These are phyloP conservation scores for Alternaria hordeiaustralica DNA, from an alignment of 2,329 filamentous ascomycete species.

Conservation along the genomic window DNA sequence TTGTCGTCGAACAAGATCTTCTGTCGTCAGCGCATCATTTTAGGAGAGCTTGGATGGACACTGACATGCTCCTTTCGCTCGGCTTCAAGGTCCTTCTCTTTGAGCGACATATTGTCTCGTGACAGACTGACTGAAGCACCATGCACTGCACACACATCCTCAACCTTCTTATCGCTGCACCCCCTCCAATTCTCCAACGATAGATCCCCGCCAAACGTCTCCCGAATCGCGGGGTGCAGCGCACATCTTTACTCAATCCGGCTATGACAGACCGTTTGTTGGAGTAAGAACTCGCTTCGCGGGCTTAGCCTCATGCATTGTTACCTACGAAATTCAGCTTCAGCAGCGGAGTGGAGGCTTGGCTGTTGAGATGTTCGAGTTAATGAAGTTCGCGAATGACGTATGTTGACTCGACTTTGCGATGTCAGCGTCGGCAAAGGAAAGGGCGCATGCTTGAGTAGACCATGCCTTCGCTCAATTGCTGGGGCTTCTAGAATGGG, in stretches of 20 bases:
- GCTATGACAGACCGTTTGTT: neutral
- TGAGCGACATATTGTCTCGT: neutral
- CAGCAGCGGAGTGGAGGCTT: neutral
- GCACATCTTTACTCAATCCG: slow-evolving; percentile 1
- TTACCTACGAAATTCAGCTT: neutral
- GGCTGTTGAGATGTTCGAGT: neutral
- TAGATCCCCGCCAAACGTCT: slow-evolving; percentile 6
- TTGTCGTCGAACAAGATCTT: neutral
- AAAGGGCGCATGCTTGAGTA: neutral
- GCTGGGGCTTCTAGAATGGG: too few species aligned
- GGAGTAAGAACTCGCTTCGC: neutral
- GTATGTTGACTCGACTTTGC: neutral
- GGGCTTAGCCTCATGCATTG: neutral
- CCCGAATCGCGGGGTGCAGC: slow-evolving; percentile 12
- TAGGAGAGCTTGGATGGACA: rapidly evolving
- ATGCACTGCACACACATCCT: too few species aligned
- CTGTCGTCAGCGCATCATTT: neutral
- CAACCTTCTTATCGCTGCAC: neutral
- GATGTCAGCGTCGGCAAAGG: neutral
- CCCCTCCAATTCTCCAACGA: slow-evolving; percentile 5
- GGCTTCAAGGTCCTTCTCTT: neutral
- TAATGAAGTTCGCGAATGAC: neutral
- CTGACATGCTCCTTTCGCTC: neutral
- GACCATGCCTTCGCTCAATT: neutral
- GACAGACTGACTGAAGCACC: neutral